These are phyloP conservation scores for Heimioporus punctisporus DNA, from an alignment of 1,284 basidiomycete genomes.

Conservation along the genomic window DNA sequence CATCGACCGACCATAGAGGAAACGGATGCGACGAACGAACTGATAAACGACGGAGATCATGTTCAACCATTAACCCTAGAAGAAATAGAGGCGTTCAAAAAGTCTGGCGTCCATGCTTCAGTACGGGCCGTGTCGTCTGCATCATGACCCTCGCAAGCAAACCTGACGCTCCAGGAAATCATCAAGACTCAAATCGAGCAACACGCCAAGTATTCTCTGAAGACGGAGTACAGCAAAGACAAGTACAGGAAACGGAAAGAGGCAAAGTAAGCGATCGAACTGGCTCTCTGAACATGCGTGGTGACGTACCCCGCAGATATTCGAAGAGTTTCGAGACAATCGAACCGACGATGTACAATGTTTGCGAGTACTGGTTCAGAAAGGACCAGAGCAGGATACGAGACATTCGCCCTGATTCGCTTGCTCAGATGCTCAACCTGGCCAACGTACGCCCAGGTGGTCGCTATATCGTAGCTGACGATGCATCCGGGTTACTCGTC, in stretches of 20 bases:
- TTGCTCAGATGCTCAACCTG: constrained; percentile 87
- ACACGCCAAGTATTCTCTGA: constrained; percentile 88
- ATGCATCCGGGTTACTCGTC: constrained; percentile 90
- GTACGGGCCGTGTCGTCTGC: constrained; percentile 42
- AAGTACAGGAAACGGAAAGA: constrained; percentile 96
- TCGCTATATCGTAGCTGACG: constrained; percentile 89
- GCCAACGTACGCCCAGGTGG: constrained; percentile 89
- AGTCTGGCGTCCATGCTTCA: constrained; percentile 73
- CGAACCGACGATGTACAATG: constrained; percentile 87
- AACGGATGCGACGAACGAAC: constrained; percentile 88
- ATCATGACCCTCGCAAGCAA: constrained; percentile 1
- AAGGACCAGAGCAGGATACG: constrained; percentile 84
- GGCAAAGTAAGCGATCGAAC: constrained; percentile 70
- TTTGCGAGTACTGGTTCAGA: constrained; percentile 89
- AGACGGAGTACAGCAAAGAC: constrained; percentile 97
- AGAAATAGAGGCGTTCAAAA: constrained; percentile 83
- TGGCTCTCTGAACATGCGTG: background rate
- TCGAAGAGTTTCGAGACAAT: constrained; percentile 89
- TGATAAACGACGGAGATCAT: constrained; percentile 81
- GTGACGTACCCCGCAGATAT: constrained; percentile 56
- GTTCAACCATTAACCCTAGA: constrained; percentile 79
- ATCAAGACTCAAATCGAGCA: constrained; percentile 92
- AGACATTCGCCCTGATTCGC: constrained; percentile 85
- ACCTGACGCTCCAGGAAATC: constrained; percentile 68
- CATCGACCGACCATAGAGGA: constrained; percentile 62